Evolutionary conservation across 306 rosid genomes (phyloP).

Genomic region (Cicer arietinum): DNA sequence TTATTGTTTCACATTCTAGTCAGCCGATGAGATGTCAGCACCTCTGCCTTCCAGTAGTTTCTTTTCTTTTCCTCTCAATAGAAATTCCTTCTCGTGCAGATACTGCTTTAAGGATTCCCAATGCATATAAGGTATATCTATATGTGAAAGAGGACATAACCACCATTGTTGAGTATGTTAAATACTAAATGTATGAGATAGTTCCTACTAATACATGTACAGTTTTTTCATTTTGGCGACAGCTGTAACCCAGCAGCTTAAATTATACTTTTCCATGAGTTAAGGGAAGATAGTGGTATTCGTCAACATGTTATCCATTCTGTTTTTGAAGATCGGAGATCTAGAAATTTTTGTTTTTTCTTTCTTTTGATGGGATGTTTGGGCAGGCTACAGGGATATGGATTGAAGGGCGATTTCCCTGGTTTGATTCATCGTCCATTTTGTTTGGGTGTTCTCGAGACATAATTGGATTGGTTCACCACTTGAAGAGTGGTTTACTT

Average conservation of each 20-base stretch:
- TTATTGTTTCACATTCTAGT: conserved; percentile 41
- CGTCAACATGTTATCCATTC: conserved; percentile 2
- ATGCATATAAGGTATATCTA: conserved; percentile 37
- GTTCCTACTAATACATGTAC: conserved; percentile 49
- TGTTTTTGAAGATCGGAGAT: background rate
- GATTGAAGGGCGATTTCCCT: conserved; percentile 16
- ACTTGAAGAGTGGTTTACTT: conserved; percentile 38
- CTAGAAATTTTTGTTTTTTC: too few relatives aligned
- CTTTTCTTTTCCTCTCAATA: conserved; percentile 36
- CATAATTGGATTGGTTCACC: conserved; percentile 32
- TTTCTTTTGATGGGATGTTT: conserved; percentile 15
- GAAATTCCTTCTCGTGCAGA: conserved; percentile 47
- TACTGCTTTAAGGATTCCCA: conserved; percentile 36
- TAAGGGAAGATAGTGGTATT: conserved; percentile 27
- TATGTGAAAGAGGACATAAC: conserved; percentile 33
- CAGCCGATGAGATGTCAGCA: conserved; percentile 53
- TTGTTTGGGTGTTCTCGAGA: background rate
- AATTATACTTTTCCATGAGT: conserved; percentile 34
- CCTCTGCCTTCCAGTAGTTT: conserved; percentile 34
- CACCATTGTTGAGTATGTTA: conserved; percentile 39
- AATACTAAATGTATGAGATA: conserved; percentile 30
- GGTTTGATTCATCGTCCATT: conserved; percentile 31
- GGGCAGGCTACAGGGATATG: background rate
- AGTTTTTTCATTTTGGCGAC: conserved; percentile 34
- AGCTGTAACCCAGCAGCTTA: conserved; percentile 31